Conservation (phyloP, 257 asterid genomes). For the Eucommia ulmoides region DNA sequence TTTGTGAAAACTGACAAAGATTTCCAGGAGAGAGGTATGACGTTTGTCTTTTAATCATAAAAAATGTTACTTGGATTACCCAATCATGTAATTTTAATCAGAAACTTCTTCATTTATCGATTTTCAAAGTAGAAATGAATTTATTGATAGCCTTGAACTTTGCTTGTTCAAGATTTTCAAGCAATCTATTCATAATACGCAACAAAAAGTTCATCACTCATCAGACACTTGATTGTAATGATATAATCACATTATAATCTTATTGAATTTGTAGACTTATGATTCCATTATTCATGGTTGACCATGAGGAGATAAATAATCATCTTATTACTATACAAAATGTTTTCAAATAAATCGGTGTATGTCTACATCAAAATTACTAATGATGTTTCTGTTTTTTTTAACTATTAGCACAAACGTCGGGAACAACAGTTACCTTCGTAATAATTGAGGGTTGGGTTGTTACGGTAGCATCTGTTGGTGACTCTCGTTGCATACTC, state of each 20-base stretch:
- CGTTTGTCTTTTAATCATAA: background rate
- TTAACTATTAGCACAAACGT: constrained; percentile 60
- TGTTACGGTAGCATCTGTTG: constrained; percentile 92
- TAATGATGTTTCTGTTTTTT: background rate
- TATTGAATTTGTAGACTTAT: no score
- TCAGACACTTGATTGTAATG: no score
- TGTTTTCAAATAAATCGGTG: no score
- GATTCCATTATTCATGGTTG: no score
- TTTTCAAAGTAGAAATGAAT: background rate
- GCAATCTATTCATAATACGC: no score
- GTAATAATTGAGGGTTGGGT: constrained; percentile 94
- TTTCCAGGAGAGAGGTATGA: constrained; percentile 79
- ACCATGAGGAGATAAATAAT: no score
- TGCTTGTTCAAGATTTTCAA: background rate
- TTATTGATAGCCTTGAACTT: background rate
- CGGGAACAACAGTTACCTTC: constrained; percentile 96
- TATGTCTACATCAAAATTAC: no score
- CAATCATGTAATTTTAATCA: background rate
- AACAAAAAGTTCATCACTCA: no score
- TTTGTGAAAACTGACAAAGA: constrained; percentile 94
- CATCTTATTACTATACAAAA: no score
- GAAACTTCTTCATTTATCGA: background rate
- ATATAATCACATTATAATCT: no score
- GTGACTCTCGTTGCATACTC: constrained; percentile 90
- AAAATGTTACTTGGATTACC: background rate